phyloP scores from a whole-genome alignment of 2,329 filamentous ascomycete genomes.

The Cordyceps sp. region DNA sequence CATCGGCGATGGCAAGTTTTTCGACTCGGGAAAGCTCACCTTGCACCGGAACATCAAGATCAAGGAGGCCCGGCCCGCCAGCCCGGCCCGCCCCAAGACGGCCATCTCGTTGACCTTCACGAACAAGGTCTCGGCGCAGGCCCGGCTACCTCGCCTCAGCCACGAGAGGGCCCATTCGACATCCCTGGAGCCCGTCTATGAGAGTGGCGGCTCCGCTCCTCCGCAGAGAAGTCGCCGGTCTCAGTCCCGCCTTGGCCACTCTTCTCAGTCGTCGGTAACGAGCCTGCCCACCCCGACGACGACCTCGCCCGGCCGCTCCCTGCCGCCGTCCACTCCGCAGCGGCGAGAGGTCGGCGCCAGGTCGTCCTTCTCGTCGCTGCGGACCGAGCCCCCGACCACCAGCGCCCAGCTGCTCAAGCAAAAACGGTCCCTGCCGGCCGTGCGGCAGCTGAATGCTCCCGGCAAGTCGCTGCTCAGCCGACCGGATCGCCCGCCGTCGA shows the following conservation, averaged over 20 bases:
- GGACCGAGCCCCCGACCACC: constrained; percentile 46
- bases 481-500: constrained; percentile 42
- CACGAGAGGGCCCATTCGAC: constrained; percentile 54
- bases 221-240: constrained; percentile 42
- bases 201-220: constrained; percentile 60
- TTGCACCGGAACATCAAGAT: constrained; percentile 85
- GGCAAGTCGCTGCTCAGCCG: constrained; percentile 30
- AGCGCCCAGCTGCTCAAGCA: constrained; percentile 47
- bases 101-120: constrained; percentile 84
- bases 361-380: constrained; percentile 33
- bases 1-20: constrained; percentile 66
- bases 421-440: constrained; percentile 47
- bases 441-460: constrained; percentile 33
- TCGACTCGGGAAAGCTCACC: constrained; percentile 65
- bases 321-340: constrained; percentile 41
- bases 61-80: constrained; percentile 52
- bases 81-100: constrained; percentile 54
- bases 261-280: constrained; percentile 50
- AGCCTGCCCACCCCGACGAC: constrained; percentile 46
- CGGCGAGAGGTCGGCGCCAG: constrained; percentile 42
- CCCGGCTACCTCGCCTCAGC: constrained; percentile 64
- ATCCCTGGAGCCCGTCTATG: constrained; percentile 81
- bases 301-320: constrained; percentile 33
- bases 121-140: constrained; percentile 49
- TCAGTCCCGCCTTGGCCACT: constrained; percentile 52